Evolutionary conservation across 2,329 filamentous ascomycete species (phyloP), one percentile per base, ranked within the genome.

Genomic region (Catunica adiposa): DNA sequence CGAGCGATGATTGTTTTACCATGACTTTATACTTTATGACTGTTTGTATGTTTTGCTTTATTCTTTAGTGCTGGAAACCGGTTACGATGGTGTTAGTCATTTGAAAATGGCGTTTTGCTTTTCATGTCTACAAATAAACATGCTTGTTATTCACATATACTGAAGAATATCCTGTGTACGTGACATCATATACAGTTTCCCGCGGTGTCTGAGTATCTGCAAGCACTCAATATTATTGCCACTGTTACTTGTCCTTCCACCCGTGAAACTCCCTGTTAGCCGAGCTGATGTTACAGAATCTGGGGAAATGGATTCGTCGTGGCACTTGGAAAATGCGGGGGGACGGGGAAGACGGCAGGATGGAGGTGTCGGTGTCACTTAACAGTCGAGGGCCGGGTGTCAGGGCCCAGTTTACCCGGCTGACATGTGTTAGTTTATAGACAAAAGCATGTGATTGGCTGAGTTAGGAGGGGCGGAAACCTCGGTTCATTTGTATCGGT

Each of bases 401-500:
- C 29, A 34, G 29, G 44, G 20, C 25, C 15, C 29, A 34, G 29
- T 34, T 34, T 34, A 42, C n/a, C 38, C 38, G 17, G n/a, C 15
- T 15, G 38, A n/a, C 38, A 42, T 42, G 38, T 42, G 15, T 42
- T 7, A n/a, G 29, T 34, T 34, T 5, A 34, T 34, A 5, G 11
- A 5, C 11, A 34, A 34, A 11, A 11, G 5, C 11, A 34, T 34
- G 29, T 57, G 51, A 47, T 44, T 26, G 15, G 44, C 9, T 25
- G 22, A 20, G 11, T 17, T 17, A 51, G 51, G 51, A 46, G 29
- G 46, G 42, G 56, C 56, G 52, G 51, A 57, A 44, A 57, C 46
- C 56, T 54, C 51, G 52, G 56, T 26, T 54, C 42, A 31, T 57
- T 46, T 42, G 44, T 26, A 50, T 51, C 56, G 56, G 56, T 31